Conservation (phyloP, 345 rosid genomes). For the Citrus medica region DNA sequence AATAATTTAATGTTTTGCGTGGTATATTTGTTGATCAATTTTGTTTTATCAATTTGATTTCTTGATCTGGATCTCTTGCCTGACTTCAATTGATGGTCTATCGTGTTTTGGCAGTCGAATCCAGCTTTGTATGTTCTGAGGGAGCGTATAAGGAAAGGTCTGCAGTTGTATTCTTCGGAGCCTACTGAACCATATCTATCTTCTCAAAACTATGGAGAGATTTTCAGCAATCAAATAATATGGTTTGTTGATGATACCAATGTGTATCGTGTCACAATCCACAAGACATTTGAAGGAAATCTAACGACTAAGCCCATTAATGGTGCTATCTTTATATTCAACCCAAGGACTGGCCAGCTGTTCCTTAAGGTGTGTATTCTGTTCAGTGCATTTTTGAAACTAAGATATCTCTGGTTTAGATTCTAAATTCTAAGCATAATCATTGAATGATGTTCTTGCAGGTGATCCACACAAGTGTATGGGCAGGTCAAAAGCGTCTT, state of each 20-base stretch:
- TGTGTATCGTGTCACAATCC: conserved; percentile 99
- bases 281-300: conserved; percentile 99
- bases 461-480: conserved; percentile 98
- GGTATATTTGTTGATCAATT: not conserved
- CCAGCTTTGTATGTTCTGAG: conserved; percentile 97
- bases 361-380: conserved; percentile 69
- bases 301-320: conserved; percentile 97
- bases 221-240: conserved; percentile 97
- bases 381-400: not conserved
- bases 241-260: conserved; percentile 99
- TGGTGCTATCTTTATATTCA: conserved; percentile 95
- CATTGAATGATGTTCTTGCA: conserved; percentile 21
- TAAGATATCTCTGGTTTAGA: not conserved
- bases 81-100: conserved; percentile 5
- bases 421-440: conserved; percentile 5
- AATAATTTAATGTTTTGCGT: not conserved
- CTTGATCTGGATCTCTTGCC: not conserved
- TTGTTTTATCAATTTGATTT: not conserved
- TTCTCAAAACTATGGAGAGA: conserved; percentile 98
- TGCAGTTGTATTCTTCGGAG: conserved; percentile 98
- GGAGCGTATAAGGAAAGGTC: conserved; percentile 97
- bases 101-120: conserved; percentile 67
- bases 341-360: conserved; percentile 97
- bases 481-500: conserved; percentile 99
- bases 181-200: conserved; percentile 99